A percentile compares a stretch with the other conserved stretches of the same genome.
Conservation (phyloP, 768 basidiomycete genomes). For the Melanogaster broomeanus region DNA sequence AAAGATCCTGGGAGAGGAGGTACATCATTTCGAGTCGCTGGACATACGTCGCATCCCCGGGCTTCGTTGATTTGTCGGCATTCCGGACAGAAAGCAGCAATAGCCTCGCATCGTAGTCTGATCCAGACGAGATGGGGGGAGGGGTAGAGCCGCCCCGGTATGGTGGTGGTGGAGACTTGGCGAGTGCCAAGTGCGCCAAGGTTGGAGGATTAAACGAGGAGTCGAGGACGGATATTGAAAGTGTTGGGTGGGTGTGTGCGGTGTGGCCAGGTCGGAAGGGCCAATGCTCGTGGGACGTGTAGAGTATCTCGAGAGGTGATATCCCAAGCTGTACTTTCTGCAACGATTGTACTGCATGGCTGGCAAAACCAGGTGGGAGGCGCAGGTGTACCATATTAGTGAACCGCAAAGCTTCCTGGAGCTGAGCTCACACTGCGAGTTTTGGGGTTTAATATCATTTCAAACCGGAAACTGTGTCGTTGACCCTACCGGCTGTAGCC, state of each 20-base stretch:
- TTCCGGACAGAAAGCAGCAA: slow-evolving; percentile 85
- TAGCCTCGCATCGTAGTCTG: slow-evolving; percentile 69
- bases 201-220: slow-evolving; percentile 95
- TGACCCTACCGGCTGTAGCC: no score
- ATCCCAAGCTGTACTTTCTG: slow-evolving; percentile 44
- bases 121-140: background rate
- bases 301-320: slow-evolving; percentile 59
- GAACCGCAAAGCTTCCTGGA: background rate
- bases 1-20: slow-evolving; percentile 56
- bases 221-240: slow-evolving; percentile 77
- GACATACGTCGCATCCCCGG: slow-evolving; percentile 69
- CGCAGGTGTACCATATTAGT: slow-evolving; percentile 10
- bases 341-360: slow-evolving; percentile 18
- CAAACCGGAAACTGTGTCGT: no score
- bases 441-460: no score
- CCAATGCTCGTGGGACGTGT: slow-evolving; percentile 63
- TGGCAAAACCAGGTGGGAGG: slow-evolving; percentile 19
- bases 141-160: slow-evolving; percentile 1
- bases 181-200: slow-evolving; percentile 78
- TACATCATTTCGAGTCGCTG: slow-evolving; percentile 89
- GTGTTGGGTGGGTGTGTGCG: slow-evolving; percentile 13
- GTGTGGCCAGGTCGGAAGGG: slow-evolving; percentile 45
- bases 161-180: slow-evolving; percentile 41
- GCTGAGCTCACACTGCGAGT: background rate
- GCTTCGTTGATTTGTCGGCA: slow-evolving; percentile 75